phyloP scores from a whole-genome alignment of 805 yeast genomes.

The Candida sakaeoensis region DNA sequence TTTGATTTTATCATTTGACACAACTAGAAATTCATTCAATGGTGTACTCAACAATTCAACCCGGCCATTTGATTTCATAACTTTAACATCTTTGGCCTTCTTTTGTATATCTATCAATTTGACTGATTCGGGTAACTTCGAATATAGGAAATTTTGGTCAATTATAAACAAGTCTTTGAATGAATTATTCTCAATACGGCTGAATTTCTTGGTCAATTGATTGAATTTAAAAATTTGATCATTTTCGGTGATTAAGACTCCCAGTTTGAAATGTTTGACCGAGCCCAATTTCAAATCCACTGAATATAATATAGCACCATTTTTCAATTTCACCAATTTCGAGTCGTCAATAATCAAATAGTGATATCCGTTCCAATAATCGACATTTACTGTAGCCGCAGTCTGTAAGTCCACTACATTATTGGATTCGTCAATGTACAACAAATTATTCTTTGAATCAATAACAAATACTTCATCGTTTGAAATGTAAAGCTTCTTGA shows the following conservation, averaged over 20 bases:
- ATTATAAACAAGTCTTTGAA: constrained; percentile 8
- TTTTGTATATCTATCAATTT: constrained; percentile 7
- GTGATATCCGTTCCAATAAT: constrained; percentile 1
- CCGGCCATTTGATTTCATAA: background rate
- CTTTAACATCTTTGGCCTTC: background rate
- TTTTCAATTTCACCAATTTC: constrained; percentile 4
- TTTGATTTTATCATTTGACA: constrained; percentile 8
- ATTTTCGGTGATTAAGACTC: constrained; percentile 11
- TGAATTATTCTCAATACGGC: constrained; percentile 8
- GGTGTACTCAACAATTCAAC: constrained; percentile 7
- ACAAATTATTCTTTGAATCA: constrained; percentile 1
- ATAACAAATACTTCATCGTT: constrained; percentile 3
- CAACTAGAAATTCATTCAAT: constrained; percentile 10
- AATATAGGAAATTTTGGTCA: constrained; percentile 6
- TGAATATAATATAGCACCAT: constrained; percentile 12
- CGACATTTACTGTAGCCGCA: constrained; percentile 1
- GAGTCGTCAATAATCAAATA: constrained; percentile 8
- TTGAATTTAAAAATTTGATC: constrained; percentile 11
- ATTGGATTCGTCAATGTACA: background rate
- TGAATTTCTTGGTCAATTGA: constrained; percentile 4
- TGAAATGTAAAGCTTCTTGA: background rate
- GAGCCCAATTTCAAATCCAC: background rate
- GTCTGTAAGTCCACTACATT: background rate
- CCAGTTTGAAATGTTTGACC: constrained; percentile 11
- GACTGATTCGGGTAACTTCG: constrained; percentile 3